Evolutionary conservation across 345 rosid genomes (phyloP).

Genomic region (Acer saccharum): DNA sequence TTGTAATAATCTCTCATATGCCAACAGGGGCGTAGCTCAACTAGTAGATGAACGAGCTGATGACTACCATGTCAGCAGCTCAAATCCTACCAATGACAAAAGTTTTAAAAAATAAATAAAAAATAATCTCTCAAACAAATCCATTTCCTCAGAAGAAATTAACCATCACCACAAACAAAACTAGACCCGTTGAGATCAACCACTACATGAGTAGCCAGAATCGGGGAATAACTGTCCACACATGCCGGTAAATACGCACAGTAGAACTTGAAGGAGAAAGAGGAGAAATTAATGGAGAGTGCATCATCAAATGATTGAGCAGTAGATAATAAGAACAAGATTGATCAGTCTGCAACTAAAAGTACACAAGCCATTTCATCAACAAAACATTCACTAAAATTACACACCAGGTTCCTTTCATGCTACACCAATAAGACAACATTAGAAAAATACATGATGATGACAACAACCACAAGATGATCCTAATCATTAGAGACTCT

Average conservation of each 20-base stretch:
- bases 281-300: neutral
- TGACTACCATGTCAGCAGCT: too few relatives aligned
- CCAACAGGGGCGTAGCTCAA: too few relatives aligned
- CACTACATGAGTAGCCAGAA: too few relatives aligned
- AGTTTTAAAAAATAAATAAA: too few relatives aligned
- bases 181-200: too few relatives aligned
- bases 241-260: too few relatives aligned
- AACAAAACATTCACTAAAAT: constrained; percentile 22
- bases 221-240: too few relatives aligned
- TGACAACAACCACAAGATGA: constrained; percentile 13
- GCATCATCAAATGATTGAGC: neutral
- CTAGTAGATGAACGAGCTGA: too few relatives aligned
- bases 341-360: too few relatives aligned
- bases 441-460: constrained; percentile 26
- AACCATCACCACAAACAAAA: too few relatives aligned
- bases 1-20: neutral
- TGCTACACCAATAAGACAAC: constrained; percentile 22
- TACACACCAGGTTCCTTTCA: constrained; percentile 22
- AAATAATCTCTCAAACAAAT: neutral
- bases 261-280: neutral
- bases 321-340: too few relatives aligned
- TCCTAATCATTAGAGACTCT: constrained; percentile 31
- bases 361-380: neutral
- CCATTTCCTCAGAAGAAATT: neutral
- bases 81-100: too few relatives aligned